Evolutionary conservation across 768 basidiomycete species (phyloP), one percentile per base, ranked within the genome.

Genomic region (Mycena pura): DNA sequence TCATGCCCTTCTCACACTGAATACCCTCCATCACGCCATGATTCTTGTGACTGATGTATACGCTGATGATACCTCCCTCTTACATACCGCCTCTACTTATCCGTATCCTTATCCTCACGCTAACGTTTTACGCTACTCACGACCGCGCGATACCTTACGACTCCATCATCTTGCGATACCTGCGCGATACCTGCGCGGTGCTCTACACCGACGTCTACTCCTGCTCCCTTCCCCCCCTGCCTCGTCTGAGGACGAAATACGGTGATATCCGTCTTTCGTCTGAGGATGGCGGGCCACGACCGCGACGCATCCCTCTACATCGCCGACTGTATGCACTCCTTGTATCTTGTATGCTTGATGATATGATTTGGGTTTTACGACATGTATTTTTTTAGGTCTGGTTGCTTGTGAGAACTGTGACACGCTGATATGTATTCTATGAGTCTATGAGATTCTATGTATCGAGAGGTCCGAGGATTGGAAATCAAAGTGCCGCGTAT

Each of bases 61-160:
- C 48, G 44, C 3, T 48, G 28, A 62, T 46, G 56, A 64, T 64
- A 64, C 62, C 62, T 59, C 31, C 29, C 25, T 24, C 39, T 9
- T 36, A 59, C 49, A 21, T 47, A 25, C 29, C 44, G 36, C 28
- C n/a, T 29, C 55, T 51, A 63, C 62, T 64, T 64, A 64, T 54
- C 57, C 48, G 36, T 64, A 64, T 64, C 63, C 47, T 55, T 60
- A 64, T 56, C 51, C 49, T 62, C 25, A 55, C 55, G 36, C 34
- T 48, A 31, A 55, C 54, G 46, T 31, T 28, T 47, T 31, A 51
- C 38, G 50, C 50, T n/a, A 13, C 41, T 14, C 43, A 45, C 41
- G 44, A 24, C 31, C 24, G n/a, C 45, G 27, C 59, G 44, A 60
- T 21, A 45, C 49, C 47, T 51, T 32, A 50, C 49, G 49, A 31